A percentile compares a stretch with the other conserved stretches of the same genome.
Evolutionary conservation across 164 flowering plant genomes (phyloP).

Genomic region (Buxus sempervirens): DNA sequence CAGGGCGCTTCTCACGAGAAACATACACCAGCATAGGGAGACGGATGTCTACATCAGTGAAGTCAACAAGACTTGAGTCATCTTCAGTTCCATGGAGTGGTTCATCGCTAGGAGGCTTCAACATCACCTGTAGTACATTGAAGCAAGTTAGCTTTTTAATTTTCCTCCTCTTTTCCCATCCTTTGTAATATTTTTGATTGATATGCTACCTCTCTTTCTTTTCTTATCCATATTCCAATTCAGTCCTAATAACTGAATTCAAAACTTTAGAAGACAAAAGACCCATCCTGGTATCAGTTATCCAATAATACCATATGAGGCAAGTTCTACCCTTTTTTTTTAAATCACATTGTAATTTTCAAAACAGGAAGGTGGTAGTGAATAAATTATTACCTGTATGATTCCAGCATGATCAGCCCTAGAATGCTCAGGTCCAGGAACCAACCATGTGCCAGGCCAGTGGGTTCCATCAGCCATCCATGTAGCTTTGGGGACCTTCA

Average conservation of each 20-base stretch:
- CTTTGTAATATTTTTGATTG: no score
- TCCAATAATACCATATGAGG: no score
- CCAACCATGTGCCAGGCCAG: constrained; percentile 91
- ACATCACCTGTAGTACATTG: constrained; percentile 53
- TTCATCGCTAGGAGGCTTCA: constrained; percentile 79
- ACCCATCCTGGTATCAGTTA: neutral
- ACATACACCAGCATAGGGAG: constrained; percentile 82
- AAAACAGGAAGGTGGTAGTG: neutral
- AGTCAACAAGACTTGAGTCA: constrained; percentile 40
- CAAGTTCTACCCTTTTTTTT: neutral
- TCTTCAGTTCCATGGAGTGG: constrained; percentile 43
- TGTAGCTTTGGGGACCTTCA: constrained; percentile 67
- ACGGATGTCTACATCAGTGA: constrained; percentile 67
- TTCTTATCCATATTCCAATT: no score
- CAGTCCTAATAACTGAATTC: neutral
- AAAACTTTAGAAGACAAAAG: neutral
- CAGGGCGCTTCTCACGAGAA: constrained; percentile 87
- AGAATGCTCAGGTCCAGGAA: constrained; percentile 51
- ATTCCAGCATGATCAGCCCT: constrained; percentile 87
- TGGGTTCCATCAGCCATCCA: constrained; percentile 94
- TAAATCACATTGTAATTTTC: neutral
- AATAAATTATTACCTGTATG: constrained; percentile 52
- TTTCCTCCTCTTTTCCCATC: no score
- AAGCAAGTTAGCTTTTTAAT: neutral
- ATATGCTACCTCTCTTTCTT: no score